Evolutionary conservation across 306 rosid species (phyloP).

Genomic region (Trifolium fragiferum): DNA sequence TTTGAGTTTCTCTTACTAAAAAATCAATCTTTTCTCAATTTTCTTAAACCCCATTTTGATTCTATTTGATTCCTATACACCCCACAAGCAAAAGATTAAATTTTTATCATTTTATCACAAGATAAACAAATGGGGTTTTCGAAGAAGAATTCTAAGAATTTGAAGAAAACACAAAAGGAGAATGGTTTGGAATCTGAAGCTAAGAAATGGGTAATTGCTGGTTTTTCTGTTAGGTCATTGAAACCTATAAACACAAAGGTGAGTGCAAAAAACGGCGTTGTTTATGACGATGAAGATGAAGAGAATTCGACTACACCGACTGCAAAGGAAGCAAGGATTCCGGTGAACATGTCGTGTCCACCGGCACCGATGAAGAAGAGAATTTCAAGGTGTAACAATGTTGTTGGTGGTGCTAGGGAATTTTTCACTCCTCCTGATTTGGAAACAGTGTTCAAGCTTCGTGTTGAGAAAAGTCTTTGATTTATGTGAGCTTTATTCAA

Average conservation of each 20-base stretch:
- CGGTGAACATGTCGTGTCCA: slow-evolving; percentile 70
- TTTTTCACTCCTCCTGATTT: slow-evolving; percentile 86
- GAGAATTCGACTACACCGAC: slow-evolving; percentile 77
- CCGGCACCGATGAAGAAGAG: slow-evolving; percentile 87
- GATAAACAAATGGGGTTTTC: slow-evolving; percentile 75
- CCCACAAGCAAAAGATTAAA: slow-evolving; percentile 17
- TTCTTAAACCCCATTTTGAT: background rate
- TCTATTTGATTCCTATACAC: slow-evolving; percentile 35
- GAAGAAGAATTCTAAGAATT: slow-evolving; percentile 85
- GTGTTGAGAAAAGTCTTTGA: slow-evolving; percentile 67
- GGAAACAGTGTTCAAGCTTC: slow-evolving; percentile 84
- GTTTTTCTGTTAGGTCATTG: slow-evolving; percentile 64
- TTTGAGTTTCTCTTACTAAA: slow-evolving; percentile 34
- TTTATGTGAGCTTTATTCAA: slow-evolving; percentile 35
- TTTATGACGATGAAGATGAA: slow-evolving; percentile 43
- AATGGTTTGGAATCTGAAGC: slow-evolving; percentile 67
- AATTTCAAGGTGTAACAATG: slow-evolving; percentile 54
- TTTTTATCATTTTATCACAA: background rate
- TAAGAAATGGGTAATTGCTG: slow-evolving; percentile 81
- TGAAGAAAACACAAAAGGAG: slow-evolving; percentile 71
- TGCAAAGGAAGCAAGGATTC: slow-evolving; percentile 76
- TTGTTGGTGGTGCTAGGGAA: slow-evolving; percentile 57
- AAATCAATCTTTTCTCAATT: slow-evolving; percentile 25
- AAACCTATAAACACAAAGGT: slow-evolving; percentile 73
- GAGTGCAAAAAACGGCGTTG: slow-evolving; percentile 43